Base-by-base conservation (phyloP, 2,329 filamentous ascomycete species). In the Teratosphaeria nubilosa region DNA sequence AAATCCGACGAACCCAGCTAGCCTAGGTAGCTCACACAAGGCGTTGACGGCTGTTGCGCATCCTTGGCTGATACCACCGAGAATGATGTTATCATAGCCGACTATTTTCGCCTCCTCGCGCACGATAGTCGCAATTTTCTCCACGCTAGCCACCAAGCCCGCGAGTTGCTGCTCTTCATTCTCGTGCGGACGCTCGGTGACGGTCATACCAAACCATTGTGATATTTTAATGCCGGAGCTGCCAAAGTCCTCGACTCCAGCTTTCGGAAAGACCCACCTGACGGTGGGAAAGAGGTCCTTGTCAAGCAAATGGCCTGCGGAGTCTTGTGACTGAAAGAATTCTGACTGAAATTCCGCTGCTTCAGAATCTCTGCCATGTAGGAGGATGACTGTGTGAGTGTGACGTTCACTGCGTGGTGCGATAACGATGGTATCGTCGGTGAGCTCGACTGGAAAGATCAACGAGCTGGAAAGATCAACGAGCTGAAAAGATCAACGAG, bases 1-100 rank as follows among this genome's bases (percentile, higher is more conserved):
- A 3, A 67, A 52, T 0, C 65, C 64, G 50, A 67, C 55, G 50
- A 67, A 64, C 14, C 59, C 64, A 30, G 57, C 61, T 10, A 67
- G 53, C 34, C 57, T 56, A 10, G 64, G 58, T 24, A 65, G 55
- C 16, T 41, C 13, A 41, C 13, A 41, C 13, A 41, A 41, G 2
- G 63, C 61, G 57, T 61, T 56, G 14, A 65, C 54, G 3, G 58
- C 63, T 2, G 63, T 58, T 2, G 63, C 65, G 52, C 61, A 62
- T 4, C 65, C 65, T 52, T 66, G 65, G 32, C 63, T 64, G 14
- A 67, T 65, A 31, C 64, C 65, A 2, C 58, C 63, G 24, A 67
- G 55, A 14, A 64, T 54, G 6, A 67, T 53, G 16, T 59, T 24
- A 11, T 55, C 53, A 30, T 50, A 32, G 13, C 65, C 64, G 9